Evolutionary conservation across 2,329 filamentous ascomycete genomes (phyloP).

Genomic region (Cucurbitaria berberidis): DNA sequence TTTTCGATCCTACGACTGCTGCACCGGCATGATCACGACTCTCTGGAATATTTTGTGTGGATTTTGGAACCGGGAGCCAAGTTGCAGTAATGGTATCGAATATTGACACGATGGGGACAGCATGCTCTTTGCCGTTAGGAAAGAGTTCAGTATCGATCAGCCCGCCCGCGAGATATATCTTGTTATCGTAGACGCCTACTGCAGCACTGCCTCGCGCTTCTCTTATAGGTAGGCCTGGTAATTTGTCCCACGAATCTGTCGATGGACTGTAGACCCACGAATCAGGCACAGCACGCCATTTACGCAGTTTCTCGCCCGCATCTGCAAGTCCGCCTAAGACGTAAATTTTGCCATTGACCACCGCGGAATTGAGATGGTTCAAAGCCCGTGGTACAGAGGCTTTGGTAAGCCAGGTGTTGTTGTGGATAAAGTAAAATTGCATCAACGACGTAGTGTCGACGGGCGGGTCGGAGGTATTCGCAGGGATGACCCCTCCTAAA

Average conservation of each 20-base stretch:
- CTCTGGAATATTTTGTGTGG: slow-evolving; percentile 25
- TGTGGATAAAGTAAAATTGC: slow-evolving; percentile 25
- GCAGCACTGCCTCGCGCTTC: slow-evolving; percentile 28
- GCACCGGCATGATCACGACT: slow-evolving; percentile 32
- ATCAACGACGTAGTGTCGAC: slow-evolving; percentile 23
- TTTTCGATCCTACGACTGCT: slow-evolving; percentile 25
- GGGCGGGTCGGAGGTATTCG: slow-evolving; percentile 2
- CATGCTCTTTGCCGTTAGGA: slow-evolving; percentile 7
- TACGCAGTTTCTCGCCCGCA: not conserved
- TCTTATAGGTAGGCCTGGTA: slow-evolving; percentile 7
- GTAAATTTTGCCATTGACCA: slow-evolving; percentile 29
- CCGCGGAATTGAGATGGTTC: slow-evolving; percentile 35
- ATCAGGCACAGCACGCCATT: slow-evolving; percentile 18
- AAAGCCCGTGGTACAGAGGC: slow-evolving; percentile 24
- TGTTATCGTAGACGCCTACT: slow-evolving; percentile 20
- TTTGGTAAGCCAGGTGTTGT: slow-evolving; percentile 25
- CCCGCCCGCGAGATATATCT: slow-evolving; percentile 32
- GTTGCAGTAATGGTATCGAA: slow-evolving; percentile 16
- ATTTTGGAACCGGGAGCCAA: slow-evolving; percentile 16
- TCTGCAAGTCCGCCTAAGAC: slow-evolving; percentile 30
- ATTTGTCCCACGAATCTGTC: slow-evolving; percentile 11
- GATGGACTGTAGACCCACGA: slow-evolving; percentile 25
- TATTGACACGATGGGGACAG: slow-evolving; percentile 20
- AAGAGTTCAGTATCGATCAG: slow-evolving; percentile 16
- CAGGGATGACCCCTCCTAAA: slow-evolving; percentile 29